Base-by-base conservation (phyloP, 106 monocot species). In the Dendrobium catenatum region DNA sequence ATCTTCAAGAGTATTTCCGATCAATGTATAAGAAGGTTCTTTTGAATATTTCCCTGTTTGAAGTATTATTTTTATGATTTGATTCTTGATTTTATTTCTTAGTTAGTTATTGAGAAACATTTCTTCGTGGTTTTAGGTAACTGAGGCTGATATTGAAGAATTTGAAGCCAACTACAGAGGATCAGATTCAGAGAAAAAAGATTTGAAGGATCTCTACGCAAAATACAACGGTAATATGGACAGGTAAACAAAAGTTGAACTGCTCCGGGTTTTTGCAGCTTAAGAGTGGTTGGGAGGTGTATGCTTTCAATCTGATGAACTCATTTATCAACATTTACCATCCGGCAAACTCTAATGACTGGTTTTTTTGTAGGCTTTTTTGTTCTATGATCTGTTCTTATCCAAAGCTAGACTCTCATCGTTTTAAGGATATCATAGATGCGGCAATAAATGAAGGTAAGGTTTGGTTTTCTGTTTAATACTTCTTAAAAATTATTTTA, bases 111-210 rank as follows among this genome's bases (percentile, higher is more conserved):
- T 26, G 77, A 80, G 44, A 33, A 29, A 29, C 2, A 5, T 80
- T 22, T 55, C 31, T 55, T 44, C 37, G 76, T 8, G 70, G 42
- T 15, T 81, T 19, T 83, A 98, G 97, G 92, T 98, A 55, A 94
- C 98, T 9, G 94, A 87, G 81, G 91, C 90, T 85, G 98, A 98
- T 85, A 93, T 98, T 85, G 98, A 98, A 87, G 94, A 95, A 77
- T 99, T 93, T 86, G 93, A 91, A 83, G 93, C 91, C 64, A 95
- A 83, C 75, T 99, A 99, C 79, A 85, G 98, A 88, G 98, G 98
- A 22, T 99, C 95, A 77, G 91, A 93, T 80, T 88, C 83, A 59
- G 98, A 99, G 83, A 93, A 93, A 76, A 99, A 93, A 75, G 98
- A 99, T 86, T 78, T 99, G 46, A 95, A 95, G 81, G 91, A 93